Base-by-base conservation (phyloP, 73 alveolate genomes). In the Vitrella brassicaformis region DNA sequence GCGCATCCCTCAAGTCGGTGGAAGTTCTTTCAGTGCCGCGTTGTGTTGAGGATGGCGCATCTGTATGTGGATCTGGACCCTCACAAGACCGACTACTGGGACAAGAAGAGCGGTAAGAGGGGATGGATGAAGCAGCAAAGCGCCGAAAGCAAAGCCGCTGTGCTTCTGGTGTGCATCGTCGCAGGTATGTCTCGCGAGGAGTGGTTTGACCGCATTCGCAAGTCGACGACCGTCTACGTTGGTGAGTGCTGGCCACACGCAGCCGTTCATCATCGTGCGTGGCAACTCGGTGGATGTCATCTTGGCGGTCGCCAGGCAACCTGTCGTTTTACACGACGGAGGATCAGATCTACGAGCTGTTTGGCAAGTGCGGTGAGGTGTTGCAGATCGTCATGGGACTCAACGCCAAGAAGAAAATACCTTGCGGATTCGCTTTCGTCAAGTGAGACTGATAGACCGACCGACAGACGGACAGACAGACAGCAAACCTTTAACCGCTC, bases 401-500 rank as follows among this genome's bases (percentile, higher is more conserved):
- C 30, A 92, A 93, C 87, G 81, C 90, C 70, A 47, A 71, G 47
- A 81, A 78, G 46, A 67, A 69, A 65, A 76, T 88, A 26, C 98
- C 98, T 47, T 93, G 98, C 75, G 99, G 99, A 7, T 95, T 95
- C 85, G 90, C 97, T 72, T 95, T 95, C 79, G 95, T 95, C 39
- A 97, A 92, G 90, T 95, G 22, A 39, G 56, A 8, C 56, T 8
- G 56, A n/a, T n/a, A n/a, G n/a, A n/a, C n/a, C n/a, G n/a, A n/a
- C n/a, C n/a, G n/a, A n/a, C n/a, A n/a, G n/a, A n/a, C n/a, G n/a
- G n/a, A n/a, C n/a, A n/a, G n/a, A n/a, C n/a, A n/a, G n/a, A n/a
- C n/a, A n/a, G n/a, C n/a, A n/a, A n/a, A n/a, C n/a, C n/a, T n/a
- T n/a, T n/a, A n/a, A n/a, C n/a, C n/a, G n/a, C n/a, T n/a, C 56